These are phyloP conservation scores for Debaryomyces fabryi DNA, from an alignment of 1,139 yeast species.

Conservation along the genomic window DNA sequence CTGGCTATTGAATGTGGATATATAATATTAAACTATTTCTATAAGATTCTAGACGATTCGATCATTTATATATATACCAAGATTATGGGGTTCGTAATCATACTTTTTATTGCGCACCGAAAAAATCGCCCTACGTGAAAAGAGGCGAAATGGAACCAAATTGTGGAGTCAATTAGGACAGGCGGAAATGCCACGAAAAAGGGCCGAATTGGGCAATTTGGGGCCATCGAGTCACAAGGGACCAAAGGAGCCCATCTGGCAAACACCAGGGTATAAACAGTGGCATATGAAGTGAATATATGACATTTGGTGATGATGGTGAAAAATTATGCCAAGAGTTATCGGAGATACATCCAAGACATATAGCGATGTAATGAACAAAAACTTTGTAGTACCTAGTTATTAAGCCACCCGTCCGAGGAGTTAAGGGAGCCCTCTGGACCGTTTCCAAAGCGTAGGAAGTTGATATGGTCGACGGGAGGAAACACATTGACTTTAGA, in stretches of 20 bases:
- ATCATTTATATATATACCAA: not conserved
- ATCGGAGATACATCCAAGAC: constrained; percentile 2
- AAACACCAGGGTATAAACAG: constrained; percentile 2
- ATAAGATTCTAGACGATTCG: not conserved
- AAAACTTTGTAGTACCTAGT: not conserved
- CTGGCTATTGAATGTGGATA: not conserved
- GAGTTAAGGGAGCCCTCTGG: constrained; percentile 15
- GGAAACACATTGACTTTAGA: constrained; percentile 58
- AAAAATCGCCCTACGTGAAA: constrained; percentile 6
- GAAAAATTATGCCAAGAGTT: not conserved
- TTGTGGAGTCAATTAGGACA: constrained; percentile 3
- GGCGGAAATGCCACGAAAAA: not conserved
- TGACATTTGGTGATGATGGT: not conserved
- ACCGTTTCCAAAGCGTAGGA: constrained; percentile 26
- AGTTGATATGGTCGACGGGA: constrained; percentile 38
- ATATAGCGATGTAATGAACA: not conserved
- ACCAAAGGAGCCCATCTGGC: not conserved
- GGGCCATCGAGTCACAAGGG: constrained; percentile 3
- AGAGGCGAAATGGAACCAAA: constrained; percentile 4
- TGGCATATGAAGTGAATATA: not conserved
- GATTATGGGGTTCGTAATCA: constrained; percentile 7
- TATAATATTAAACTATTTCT: not conserved
- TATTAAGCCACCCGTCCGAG: constrained; percentile 21
- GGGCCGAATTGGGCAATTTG: constrained; percentile 13
- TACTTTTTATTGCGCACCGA: not conserved